These are phyloP conservation scores for Colletotrichum orchidophilum DNA, from an alignment of 2,329 filamentous ascomycete genomes.

Conservation along the genomic window DNA sequence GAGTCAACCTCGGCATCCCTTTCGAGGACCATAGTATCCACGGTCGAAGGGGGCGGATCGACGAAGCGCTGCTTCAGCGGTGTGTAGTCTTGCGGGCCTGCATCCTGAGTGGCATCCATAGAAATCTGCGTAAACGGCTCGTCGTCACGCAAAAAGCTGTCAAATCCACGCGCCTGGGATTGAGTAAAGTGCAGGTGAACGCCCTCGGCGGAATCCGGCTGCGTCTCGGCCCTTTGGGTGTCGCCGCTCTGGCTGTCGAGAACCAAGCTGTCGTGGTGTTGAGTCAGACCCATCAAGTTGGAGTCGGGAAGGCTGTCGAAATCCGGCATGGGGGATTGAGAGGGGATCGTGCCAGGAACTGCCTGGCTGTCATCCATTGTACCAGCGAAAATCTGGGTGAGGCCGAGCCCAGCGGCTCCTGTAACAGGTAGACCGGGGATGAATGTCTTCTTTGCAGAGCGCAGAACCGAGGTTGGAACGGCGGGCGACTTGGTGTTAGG, in stretches of 20 bases:
- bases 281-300: conserved; percentile 70
- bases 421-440: conserved; percentile 74
- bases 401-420: conserved; percentile 72
- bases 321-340: conserved; percentile 62
- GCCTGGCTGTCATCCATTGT: conserved; percentile 78
- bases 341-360: conserved; percentile 45
- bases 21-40: conserved; percentile 73
- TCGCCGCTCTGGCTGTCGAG: conserved; percentile 54
- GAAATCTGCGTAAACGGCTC: conserved; percentile 67
- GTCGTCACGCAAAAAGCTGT: conserved; percentile 61
- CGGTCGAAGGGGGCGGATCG: conserved; percentile 71
- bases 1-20: conserved; percentile 47
- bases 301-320: conserved; percentile 67
- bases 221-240: conserved; percentile 51
- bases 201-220: conserved; percentile 41
- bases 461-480: conserved; percentile 71
- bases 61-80: conserved; percentile 76
- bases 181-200: conserved; percentile 68
- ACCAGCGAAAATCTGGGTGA: conserved; percentile 91
- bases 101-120: conserved; percentile 83
- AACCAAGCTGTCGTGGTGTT: conserved; percentile 60
- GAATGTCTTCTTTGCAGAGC: conserved; percentile 74
- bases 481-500: conserved; percentile 58
- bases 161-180: conserved; percentile 67
- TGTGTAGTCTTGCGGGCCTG: conserved; percentile 77